Percentiles rank a stretch among this genome's conserved stretches.
phyloP scores from a whole-genome alignment of 306 rosid genomes.

The Fagus sylvatica region DNA sequence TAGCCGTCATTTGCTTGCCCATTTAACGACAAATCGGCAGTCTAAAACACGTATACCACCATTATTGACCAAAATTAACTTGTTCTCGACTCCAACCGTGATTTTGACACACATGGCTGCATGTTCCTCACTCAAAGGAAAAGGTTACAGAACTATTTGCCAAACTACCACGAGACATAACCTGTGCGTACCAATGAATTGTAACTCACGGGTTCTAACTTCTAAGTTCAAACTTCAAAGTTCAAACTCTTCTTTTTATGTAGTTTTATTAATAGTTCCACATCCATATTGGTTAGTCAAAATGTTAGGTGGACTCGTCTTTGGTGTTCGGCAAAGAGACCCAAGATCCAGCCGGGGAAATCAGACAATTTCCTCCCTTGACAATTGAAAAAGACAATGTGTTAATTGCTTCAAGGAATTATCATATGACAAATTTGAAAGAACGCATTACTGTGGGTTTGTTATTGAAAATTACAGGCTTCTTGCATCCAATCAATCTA shows the following conservation, averaged over 20 bases:
- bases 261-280: neutral
- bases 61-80: neutral
- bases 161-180: neutral
- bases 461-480: no score
- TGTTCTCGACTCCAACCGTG: neutral
- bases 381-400: no score
- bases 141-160: neutral
- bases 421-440: no score
- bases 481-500: no score
- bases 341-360: neutral
- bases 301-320: neutral
- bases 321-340: neutral
- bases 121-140: neutral
- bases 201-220: neutral
- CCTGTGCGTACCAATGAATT: neutral
- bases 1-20: neutral
- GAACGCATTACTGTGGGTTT: no score
- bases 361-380: neutral
- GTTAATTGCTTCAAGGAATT: no score
- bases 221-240: no score
- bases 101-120: neutral
- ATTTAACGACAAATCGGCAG: neutral
- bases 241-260: neutral
- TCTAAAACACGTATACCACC: neutral
- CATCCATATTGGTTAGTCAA: neutral